phyloP scores from a whole-genome alignment of 1,139 yeast species.

The Candida sojae region DNA sequence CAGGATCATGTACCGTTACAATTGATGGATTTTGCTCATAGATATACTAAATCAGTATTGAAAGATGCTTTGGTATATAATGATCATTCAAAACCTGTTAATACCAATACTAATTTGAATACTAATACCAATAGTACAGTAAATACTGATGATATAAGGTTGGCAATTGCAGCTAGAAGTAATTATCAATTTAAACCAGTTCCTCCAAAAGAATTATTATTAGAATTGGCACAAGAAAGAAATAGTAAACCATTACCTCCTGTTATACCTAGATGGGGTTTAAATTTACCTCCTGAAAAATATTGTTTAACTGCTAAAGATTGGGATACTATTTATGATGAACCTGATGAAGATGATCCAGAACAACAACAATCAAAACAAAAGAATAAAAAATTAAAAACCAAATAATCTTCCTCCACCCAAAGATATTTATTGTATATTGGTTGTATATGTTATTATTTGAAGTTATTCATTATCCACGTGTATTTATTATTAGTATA shows the following conservation, averaged over 20 bases:
- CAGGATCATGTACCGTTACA: slow-evolving; percentile 96
- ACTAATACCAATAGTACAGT: slow-evolving; percentile 50
- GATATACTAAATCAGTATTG: slow-evolving; percentile 82
- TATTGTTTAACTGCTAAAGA: slow-evolving; percentile 87
- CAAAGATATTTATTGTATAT: background rate
- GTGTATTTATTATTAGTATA: background rate
- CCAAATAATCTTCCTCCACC: slow-evolving; percentile 1
- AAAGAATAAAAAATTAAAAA: slow-evolving; percentile 9
- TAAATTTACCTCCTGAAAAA: slow-evolving; percentile 95
- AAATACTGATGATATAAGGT: slow-evolving; percentile 84
- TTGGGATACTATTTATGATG: slow-evolving; percentile 54
- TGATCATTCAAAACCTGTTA: slow-evolving; percentile 66
- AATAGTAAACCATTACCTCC: slow-evolving; percentile 90
- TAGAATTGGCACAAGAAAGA: slow-evolving; percentile 90
- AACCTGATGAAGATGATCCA: slow-evolving; percentile 26
- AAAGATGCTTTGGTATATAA: slow-evolving; percentile 87
- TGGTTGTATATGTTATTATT: background rate
- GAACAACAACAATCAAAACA: slow-evolving; percentile 7
- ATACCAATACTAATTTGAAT: slow-evolving; percentile 33
- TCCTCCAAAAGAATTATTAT: slow-evolving; percentile 86
- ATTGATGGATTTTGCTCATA: slow-evolving; percentile 91
- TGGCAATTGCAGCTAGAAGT: slow-evolving; percentile 91
- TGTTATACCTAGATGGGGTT: slow-evolving; percentile 89
- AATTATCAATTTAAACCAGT: slow-evolving; percentile 95
- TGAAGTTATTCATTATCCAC: background rate